Evolutionary conservation across 2,329 filamentous ascomycete genomes (phyloP).

Genomic region (Calonectria multiphialidica): DNA sequence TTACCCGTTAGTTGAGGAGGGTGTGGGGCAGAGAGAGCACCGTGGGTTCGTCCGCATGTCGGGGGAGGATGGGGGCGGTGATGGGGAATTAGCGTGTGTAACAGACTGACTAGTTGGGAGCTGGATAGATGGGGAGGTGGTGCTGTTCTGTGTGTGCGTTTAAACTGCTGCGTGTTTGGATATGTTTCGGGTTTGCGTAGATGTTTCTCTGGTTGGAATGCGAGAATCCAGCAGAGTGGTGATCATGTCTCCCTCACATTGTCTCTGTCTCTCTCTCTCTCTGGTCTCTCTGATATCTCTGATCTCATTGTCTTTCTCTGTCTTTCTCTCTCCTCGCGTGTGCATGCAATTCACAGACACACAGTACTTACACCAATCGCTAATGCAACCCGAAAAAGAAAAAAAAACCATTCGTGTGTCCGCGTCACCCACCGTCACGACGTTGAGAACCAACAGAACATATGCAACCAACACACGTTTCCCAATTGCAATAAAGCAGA

Average conservation of each 20-base stretch:
- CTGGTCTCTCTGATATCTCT: too few species aligned
- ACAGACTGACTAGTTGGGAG: not conserved
- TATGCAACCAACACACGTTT: not conserved
- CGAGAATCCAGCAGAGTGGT: too few species aligned
- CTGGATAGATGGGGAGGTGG: not conserved
- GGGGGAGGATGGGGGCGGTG: not conserved
- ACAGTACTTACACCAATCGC: not conserved
- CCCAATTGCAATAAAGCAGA: not conserved
- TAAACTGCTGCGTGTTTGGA: not conserved
- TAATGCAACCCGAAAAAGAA: too few species aligned
- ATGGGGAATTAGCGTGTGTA: not conserved
- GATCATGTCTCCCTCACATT: not conserved
- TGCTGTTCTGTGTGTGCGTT: too few species aligned
- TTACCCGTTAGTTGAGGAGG: constrained; percentile 4
- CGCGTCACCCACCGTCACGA: not conserved
- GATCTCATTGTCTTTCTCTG: not conserved
- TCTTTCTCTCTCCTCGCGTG: not conserved
- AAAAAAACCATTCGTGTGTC: not conserved
- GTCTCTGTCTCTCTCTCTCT: not conserved
- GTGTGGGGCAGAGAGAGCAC: not conserved
- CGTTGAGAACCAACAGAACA: not conserved
- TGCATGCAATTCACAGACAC: not conserved
- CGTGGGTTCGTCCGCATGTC: not conserved
- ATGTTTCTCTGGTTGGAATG: not conserved
- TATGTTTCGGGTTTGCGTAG: not conserved